Percentiles rank a stretch among this genome's conserved stretches.
These are phyloP conservation scores for Fusarium sp. DNA, from an alignment of 2,329 filamentous ascomycete genomes.

Conservation along the genomic window DNA sequence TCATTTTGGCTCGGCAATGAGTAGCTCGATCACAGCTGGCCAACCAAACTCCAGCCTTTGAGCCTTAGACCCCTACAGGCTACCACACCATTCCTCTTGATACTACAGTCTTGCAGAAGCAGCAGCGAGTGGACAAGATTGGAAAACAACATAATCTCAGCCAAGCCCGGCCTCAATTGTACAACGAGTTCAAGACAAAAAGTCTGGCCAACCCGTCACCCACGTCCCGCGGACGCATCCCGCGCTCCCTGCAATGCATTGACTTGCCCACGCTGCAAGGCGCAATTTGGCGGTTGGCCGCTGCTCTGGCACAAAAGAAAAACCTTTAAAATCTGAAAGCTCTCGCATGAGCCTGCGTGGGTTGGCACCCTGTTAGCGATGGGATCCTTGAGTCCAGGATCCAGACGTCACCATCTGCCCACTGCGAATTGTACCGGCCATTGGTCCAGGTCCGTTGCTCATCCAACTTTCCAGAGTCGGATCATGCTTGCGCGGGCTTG, in stretches of 20 bases:
- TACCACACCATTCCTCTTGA: conserved; percentile 31
- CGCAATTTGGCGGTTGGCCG: conserved; percentile 10
- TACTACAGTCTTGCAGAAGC: conserved; percentile 5
- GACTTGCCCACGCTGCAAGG: conserved; percentile 11
- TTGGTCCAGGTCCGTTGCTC: conserved; percentile 27
- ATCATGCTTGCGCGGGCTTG: conserved; percentile 36
- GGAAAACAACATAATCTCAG: background rate
- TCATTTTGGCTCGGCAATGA: conserved; percentile 22
- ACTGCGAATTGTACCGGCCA: conserved; percentile 25
- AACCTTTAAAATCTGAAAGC: background rate
- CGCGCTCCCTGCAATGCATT: conserved; percentile 17
- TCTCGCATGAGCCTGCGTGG: conserved; percentile 9
- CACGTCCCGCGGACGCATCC: conserved; percentile 3
- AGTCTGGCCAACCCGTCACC: background rate
- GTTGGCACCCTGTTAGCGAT: conserved; percentile 9
- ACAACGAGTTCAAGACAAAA: background rate
- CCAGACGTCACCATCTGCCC: conserved; percentile 43
- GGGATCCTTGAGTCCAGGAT: conserved; percentile 30
- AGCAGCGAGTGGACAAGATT: conserved; percentile 16
- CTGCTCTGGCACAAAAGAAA: background rate
- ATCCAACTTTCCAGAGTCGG: conserved; percentile 38
- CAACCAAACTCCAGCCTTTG: conserved; percentile 11
- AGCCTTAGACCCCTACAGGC: conserved; percentile 7
- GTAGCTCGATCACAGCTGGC: conserved; percentile 12
- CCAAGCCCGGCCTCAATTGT: conserved; percentile 15